Evolutionary conservation across 140 eudicot species (phyloP).

Genomic region (Ambrosia hybrid): DNA sequence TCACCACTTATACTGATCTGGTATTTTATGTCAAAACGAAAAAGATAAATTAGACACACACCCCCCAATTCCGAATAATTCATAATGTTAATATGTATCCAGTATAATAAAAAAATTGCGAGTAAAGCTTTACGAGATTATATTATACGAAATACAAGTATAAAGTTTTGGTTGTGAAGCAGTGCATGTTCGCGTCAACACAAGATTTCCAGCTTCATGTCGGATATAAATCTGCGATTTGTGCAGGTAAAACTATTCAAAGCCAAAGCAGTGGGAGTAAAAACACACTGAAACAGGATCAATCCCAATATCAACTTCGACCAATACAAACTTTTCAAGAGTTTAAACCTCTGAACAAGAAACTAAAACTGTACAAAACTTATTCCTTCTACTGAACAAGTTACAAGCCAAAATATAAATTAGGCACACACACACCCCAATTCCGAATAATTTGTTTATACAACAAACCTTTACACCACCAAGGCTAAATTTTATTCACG

Average conservation of each 20-base stretch:
- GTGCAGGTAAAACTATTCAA: background rate
- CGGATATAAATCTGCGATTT: too few relatives aligned
- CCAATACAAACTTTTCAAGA: background rate
- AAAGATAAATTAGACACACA: too few relatives aligned
- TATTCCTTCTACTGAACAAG: conserved; percentile 9
- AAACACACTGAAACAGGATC: conserved; percentile 3
- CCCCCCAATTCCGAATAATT: too few relatives aligned
- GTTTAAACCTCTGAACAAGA: background rate
- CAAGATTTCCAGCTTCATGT: too few relatives aligned
- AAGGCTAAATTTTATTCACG: conserved; percentile 18
- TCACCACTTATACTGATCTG: too few relatives aligned
- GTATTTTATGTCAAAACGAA: too few relatives aligned
- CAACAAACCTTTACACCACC: conserved; percentile 33
- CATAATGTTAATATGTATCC: too few relatives aligned
- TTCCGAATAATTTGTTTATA: background rate
- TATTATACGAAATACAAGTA: too few relatives aligned
- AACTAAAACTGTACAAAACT: conserved; percentile 12
- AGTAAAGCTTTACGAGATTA: too few relatives aligned
- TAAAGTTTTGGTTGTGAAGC: too few relatives aligned
- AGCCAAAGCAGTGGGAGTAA: background rate
- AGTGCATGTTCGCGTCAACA: too few relatives aligned
- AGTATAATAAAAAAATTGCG: too few relatives aligned
- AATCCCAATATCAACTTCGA: conserved; percentile 13
- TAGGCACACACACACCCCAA: conserved; percentile 14
- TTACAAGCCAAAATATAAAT: conserved; percentile 25